Evolutionary conservation across 2,329 filamentous ascomycete genomes (phyloP).

Genomic region (Dendryphion nanum): DNA sequence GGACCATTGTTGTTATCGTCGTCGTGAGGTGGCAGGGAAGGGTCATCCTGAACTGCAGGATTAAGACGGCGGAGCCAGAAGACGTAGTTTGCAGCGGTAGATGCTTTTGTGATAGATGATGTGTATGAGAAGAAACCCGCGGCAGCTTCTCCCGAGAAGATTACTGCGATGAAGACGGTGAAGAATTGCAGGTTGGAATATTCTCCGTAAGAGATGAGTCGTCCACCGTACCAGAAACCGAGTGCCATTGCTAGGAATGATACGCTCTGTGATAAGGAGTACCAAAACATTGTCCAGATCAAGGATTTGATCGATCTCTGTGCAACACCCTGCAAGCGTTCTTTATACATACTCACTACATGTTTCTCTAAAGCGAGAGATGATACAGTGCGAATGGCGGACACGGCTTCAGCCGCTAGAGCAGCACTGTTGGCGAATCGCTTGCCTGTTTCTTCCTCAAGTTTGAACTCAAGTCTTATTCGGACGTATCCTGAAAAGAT

Average conservation of each 20-base stretch:
- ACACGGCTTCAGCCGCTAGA: constrained; percentile 90
- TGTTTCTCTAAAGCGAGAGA: constrained; percentile 84
- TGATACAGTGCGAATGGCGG: constrained; percentile 89
- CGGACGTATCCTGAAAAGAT: constrained; percentile 79
- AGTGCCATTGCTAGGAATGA: constrained; percentile 46
- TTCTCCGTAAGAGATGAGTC: constrained; percentile 41
- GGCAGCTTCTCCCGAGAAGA: constrained; percentile 88
- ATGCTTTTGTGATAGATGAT: constrained; percentile 92
- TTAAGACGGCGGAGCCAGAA: constrained; percentile 43
- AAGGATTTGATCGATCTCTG: constrained; percentile 63
- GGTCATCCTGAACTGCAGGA: constrained; percentile 38
- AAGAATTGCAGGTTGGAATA: constrained; percentile 49
- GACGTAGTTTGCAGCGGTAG: constrained; percentile 70
- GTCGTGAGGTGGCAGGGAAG: constrained; percentile 30
- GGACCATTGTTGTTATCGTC: constrained; percentile 32
- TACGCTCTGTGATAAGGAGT: constrained; percentile 80
- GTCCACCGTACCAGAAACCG: constrained; percentile 38
- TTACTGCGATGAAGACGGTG: constrained; percentile 53
- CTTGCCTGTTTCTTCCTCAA: constrained; percentile 68
- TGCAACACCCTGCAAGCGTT: constrained; percentile 56
- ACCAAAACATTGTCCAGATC: constrained; percentile 73
- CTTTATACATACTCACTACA: constrained; percentile 66
- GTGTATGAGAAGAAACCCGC: constrained; percentile 91
- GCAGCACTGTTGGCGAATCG: constrained; percentile 59
- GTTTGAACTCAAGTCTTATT: constrained; percentile 82